Conservation (phyloP, 805 yeast species). For the Candida palmyrensis region DNA sequence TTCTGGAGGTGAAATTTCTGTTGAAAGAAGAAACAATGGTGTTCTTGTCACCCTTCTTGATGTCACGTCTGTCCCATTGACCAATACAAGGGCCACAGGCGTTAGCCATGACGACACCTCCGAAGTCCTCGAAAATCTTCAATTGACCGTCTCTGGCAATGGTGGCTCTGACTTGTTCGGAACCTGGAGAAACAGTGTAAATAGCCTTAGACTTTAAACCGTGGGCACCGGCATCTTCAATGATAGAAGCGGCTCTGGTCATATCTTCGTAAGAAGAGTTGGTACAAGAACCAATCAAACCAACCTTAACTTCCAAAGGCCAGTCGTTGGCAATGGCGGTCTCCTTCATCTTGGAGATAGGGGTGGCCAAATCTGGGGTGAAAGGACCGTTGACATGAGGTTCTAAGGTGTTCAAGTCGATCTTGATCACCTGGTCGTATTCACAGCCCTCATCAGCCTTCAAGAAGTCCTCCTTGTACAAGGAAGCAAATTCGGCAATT, state of each 20-base stretch:
- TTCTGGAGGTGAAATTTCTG: slow-evolving; percentile 97
- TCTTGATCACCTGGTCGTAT: slow-evolving; percentile 90
- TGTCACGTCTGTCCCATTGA: slow-evolving; percentile 95
- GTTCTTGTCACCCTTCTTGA: slow-evolving; percentile 91
- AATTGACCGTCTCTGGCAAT: slow-evolving; percentile 92
- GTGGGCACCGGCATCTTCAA: slow-evolving; percentile 77
- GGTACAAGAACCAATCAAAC: slow-evolving; percentile 96
- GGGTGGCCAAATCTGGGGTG: slow-evolving; percentile 96
- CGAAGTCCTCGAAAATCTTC: slow-evolving; percentile 73
- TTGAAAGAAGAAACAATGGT: slow-evolving; percentile 96
- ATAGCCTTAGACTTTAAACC: slow-evolving; percentile 90
- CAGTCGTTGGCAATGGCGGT: slow-evolving; percentile 70
- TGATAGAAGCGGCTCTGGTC: slow-evolving; percentile 92
- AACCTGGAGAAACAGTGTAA: slow-evolving; percentile 95
- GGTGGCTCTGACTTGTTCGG: slow-evolving; percentile 97
- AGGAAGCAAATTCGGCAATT: slow-evolving; percentile 75
- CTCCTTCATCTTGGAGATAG: slow-evolving; percentile 74
- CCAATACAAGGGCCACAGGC: slow-evolving; percentile 99
- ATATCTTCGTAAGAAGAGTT: slow-evolving; percentile 98
- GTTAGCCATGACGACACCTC: slow-evolving; percentile 90
- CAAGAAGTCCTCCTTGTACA: slow-evolving; percentile 57
- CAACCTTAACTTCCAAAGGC: slow-evolving; percentile 86
- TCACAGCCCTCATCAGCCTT: slow-evolving; percentile 83
- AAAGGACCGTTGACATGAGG: slow-evolving; percentile 98
- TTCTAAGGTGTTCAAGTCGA: slow-evolving; percentile 80